phyloP scores from a whole-genome alignment of 2,329 filamentous ascomycete species.

The Alternaria angustiovoidea region DNA sequence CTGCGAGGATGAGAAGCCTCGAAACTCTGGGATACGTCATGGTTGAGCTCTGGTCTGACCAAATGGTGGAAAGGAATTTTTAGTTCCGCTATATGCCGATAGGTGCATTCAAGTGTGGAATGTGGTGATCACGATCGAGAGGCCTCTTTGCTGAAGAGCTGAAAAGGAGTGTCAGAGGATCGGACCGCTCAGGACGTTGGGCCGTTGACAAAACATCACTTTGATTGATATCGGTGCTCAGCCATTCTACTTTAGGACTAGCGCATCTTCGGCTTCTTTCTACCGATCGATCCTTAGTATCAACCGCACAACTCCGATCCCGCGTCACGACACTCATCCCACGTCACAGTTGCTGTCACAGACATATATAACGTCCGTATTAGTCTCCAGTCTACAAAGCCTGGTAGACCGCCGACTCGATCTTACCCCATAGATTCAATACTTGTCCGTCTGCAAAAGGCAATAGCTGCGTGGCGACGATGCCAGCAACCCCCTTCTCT shows the following conservation, averaged over 20 bases:
- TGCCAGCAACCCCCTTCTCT: neutral
- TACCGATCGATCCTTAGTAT: neutral
- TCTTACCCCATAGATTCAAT: neutral
- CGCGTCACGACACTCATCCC: neutral
- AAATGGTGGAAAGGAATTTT: neutral
- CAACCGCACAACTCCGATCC: neutral
- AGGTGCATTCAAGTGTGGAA: neutral
- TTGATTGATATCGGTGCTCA: conserved; percentile 6
- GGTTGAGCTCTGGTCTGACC: neutral
- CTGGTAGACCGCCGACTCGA: neutral
- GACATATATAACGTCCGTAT: neutral
- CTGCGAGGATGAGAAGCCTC: conserved; percentile 9
- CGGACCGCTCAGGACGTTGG: neutral
- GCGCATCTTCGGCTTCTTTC: neutral
- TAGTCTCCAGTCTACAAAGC: neutral
- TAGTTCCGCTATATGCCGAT: neutral
- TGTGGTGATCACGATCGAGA: neutral
- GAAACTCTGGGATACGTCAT: conserved; percentile 7
- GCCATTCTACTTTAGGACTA: neutral
- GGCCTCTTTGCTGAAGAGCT: neutral
- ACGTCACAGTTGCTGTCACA: conserved; percentile 1
- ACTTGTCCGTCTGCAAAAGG: neutral
- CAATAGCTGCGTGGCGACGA: neutral
- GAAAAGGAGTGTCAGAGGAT: neutral
- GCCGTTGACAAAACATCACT: neutral